Evolutionary conservation across 441 rosid genomes (phyloP).

Genomic region (Isatis lusitanica): DNA sequence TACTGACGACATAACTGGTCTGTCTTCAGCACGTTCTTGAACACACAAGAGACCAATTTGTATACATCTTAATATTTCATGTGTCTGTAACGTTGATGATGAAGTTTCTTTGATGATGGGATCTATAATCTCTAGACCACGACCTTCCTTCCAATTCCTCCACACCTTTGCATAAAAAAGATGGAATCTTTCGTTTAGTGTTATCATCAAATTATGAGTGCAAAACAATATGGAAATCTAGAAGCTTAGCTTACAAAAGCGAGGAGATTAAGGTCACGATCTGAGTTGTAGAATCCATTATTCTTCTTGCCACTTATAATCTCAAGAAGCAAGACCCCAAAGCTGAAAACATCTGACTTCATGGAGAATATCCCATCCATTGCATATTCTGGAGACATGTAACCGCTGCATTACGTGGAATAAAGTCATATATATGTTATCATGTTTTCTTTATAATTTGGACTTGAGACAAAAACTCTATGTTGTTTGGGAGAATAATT

Average conservation of each 20-base stretch:
- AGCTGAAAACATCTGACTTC: slow-evolving; percentile 75
- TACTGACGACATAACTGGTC: slow-evolving; percentile 65
- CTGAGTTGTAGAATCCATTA: slow-evolving; percentile 49
- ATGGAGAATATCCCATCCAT: slow-evolving; percentile 65
- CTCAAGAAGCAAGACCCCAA: slow-evolving; percentile 71
- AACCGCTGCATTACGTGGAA: slow-evolving; percentile 47
- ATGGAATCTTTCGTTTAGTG: not conserved
- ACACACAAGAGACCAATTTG: slow-evolving; percentile 82
- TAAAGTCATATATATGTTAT: not conserved
- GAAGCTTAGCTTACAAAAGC: slow-evolving; percentile 51
- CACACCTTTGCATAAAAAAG: slow-evolving; percentile 47
- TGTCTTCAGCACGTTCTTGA: slow-evolving; percentile 64
- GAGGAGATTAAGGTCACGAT: slow-evolving; percentile 46
- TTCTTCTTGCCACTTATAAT: slow-evolving; percentile 64
- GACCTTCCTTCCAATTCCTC: slow-evolving; percentile 66
- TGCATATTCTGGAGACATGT: slow-evolving; percentile 86
- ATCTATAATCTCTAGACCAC: slow-evolving; percentile 51
- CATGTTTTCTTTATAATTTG: too few species aligned
- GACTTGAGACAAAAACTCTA: not conserved
- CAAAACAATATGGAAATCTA: not conserved
- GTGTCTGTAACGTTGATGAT: not conserved
- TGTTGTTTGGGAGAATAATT: not conserved
- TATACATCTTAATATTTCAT: slow-evolving; percentile 67
- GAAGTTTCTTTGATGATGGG: slow-evolving; percentile 36
- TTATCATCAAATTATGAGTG: not conserved